Conservation (phyloP, 805 yeast genomes). For the Candida berthetii region DNA sequence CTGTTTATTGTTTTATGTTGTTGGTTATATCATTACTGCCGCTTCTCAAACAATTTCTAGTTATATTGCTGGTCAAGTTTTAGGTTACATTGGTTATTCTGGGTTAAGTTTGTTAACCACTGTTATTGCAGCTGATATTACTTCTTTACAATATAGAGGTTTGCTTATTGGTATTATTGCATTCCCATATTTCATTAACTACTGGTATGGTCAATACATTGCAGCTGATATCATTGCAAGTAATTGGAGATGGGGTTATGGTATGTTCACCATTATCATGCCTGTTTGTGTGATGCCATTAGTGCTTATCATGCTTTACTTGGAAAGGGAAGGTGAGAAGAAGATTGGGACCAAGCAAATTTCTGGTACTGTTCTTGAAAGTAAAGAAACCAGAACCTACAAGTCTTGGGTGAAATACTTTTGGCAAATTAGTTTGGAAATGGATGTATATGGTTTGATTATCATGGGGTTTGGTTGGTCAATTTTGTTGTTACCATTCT, state of each 20-base stretch:
- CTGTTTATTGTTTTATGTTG: conserved; percentile 23
- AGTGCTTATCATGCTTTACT: conserved; percentile 23
- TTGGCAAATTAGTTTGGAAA: conserved; percentile 22
- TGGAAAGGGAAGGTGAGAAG: conserved; percentile 25
- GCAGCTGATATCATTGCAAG: conserved; percentile 22
- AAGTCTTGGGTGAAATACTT: conserved; percentile 1
- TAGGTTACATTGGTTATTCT: conserved; percentile 30
- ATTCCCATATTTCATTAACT: conserved; percentile 33
- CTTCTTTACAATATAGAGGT: conserved; percentile 33
- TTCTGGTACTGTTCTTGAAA: no score
- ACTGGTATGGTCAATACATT: conserved; percentile 37
- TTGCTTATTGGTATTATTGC: conserved; percentile 27
- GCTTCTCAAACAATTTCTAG: conserved; percentile 27
- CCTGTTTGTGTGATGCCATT: conserved; percentile 34
- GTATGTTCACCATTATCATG: conserved; percentile 39
- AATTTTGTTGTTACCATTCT: conserved; percentile 31
- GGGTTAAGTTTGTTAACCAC: conserved; percentile 29
- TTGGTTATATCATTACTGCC: conserved; percentile 32
- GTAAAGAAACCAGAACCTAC: not conserved
- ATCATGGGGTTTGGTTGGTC: conserved; percentile 33
- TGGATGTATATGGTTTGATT: conserved; percentile 32
- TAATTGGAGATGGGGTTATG: conserved; percentile 51
- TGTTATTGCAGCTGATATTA: conserved; percentile 29
- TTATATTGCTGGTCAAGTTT: conserved; percentile 29
- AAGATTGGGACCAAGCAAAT: conserved; percentile 4